Evolutionary conservation across 768 basidiomycete species (phyloP).

Genomic region (Amanita molliuscula): DNA sequence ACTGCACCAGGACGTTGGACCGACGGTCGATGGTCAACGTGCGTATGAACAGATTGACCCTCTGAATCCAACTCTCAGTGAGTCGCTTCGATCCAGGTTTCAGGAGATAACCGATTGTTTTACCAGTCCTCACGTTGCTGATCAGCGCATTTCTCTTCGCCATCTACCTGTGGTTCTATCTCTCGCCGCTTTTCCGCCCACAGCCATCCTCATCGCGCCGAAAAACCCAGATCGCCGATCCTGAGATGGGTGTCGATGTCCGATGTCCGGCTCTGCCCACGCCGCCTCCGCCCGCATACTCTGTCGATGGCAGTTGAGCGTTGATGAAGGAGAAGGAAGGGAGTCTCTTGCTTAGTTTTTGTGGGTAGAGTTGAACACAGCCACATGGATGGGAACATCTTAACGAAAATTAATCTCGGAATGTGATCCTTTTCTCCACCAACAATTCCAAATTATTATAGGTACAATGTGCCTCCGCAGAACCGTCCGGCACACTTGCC

Average conservation of each 20-base stretch:
- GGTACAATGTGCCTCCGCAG: no score
- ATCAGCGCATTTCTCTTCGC: slow-evolving; percentile 7
- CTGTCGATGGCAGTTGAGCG: no score
- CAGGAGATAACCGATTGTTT: not conserved
- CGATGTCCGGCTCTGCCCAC: not conserved
- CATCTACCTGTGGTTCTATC: slow-evolving; percentile 8
- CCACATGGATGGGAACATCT: no score
- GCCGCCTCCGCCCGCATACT: not conserved
- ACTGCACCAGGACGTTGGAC: not conserved
- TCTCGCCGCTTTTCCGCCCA: slow-evolving; percentile 5
- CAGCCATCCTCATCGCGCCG: not conserved
- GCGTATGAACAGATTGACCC: not conserved
- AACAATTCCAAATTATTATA: no score
- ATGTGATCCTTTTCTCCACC: no score
- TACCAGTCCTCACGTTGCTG: slow-evolving; percentile 8
- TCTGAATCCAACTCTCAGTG: not conserved
- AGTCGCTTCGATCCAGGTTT: not conserved
- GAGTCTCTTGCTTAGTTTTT: no score
- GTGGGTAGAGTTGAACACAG: no score
- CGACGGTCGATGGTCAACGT: not conserved
- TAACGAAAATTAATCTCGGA: no score
- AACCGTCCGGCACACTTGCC: no score
- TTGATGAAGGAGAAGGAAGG: no score
- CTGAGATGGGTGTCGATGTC: not conserved
- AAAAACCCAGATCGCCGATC: not conserved